Conservation (phyloP, 805 yeast genomes). For the Kazachstania martiniae region DNA sequence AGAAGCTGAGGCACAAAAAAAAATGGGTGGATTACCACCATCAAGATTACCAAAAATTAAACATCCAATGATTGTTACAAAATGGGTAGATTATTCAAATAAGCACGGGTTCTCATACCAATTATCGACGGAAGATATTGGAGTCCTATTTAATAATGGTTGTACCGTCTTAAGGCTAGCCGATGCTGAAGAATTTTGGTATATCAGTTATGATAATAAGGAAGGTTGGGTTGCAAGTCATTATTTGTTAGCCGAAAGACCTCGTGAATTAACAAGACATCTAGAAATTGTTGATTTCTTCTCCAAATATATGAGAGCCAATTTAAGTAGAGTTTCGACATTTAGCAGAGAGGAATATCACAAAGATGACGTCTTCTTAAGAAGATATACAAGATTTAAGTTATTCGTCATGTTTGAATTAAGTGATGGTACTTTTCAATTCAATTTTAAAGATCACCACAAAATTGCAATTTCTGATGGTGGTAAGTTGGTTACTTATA, state of each 20-base stretch:
- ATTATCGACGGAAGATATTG: constrained; percentile 78
- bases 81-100: constrained; percentile 97
- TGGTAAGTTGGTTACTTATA: constrained; percentile 69
- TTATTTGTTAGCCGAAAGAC: constrained; percentile 33
- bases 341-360: constrained; percentile 41
- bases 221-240: constrained; percentile 47
- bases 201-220: constrained; percentile 38
- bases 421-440: constrained; percentile 87
- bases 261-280: constrained; percentile 49
- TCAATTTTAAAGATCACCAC: constrained; percentile 91
- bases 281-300: constrained; percentile 81
- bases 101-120: constrained; percentile 94
- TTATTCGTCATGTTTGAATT: constrained; percentile 85
- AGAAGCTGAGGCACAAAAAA: constrained; percentile 35
- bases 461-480: constrained; percentile 70
- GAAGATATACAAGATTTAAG: constrained; percentile 71
- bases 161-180: constrained; percentile 67
- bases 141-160: constrained; percentile 80
- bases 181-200: constrained; percentile 56
- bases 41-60: constrained; percentile 24
- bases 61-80: constrained; percentile 64
- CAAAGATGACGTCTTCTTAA: constrained; percentile 61
- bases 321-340: constrained; percentile 65
- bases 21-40: constrained; percentile 30
- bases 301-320: constrained; percentile 84